phyloP scores from a whole-genome alignment of 192 early-diverging fungal species.

The Allomyces arbusculus region DNA sequence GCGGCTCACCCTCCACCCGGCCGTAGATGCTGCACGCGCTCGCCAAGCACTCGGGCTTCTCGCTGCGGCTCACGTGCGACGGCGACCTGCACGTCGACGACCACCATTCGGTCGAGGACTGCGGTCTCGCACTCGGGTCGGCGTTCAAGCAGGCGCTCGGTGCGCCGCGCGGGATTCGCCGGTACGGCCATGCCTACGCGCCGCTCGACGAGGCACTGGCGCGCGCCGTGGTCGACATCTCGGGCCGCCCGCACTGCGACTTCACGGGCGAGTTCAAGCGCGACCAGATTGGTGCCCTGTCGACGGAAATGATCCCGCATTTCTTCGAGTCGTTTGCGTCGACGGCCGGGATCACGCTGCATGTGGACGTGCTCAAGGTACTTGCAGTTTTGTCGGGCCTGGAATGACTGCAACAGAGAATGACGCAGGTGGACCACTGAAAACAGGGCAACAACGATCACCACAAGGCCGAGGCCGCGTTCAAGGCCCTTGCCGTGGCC shows the following conservation, averaged over 20 bases:
- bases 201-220: constrained; percentile 90
- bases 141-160: constrained; percentile 87
- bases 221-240: constrained; percentile 90
- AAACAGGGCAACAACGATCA: constrained; percentile 75
- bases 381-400: too few relatives aligned
- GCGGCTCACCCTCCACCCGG: neutral
- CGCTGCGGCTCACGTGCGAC: constrained; percentile 56
- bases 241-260: constrained; percentile 66
- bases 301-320: constrained; percentile 97
- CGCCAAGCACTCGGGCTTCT: constrained; percentile 90
- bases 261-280: constrained; percentile 60
- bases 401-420: too few relatives aligned
- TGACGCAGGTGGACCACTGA: too few relatives aligned
- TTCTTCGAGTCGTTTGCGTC: constrained; percentile 82
- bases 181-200: constrained; percentile 85
- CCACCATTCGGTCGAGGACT: constrained; percentile 95
- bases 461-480: constrained; percentile 87
- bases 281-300: constrained; percentile 73
- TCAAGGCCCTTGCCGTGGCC: constrained; percentile 95
- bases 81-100: constrained; percentile 97
- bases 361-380: constrained; percentile 74
- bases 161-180: constrained; percentile 64
- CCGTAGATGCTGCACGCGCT: constrained; percentile 86
- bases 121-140: constrained; percentile 76
- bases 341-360: constrained; percentile 79